phyloP scores from a whole-genome alignment of 176 grass and related monocot species.

The Rhipidocladum racemiflorum region DNA sequence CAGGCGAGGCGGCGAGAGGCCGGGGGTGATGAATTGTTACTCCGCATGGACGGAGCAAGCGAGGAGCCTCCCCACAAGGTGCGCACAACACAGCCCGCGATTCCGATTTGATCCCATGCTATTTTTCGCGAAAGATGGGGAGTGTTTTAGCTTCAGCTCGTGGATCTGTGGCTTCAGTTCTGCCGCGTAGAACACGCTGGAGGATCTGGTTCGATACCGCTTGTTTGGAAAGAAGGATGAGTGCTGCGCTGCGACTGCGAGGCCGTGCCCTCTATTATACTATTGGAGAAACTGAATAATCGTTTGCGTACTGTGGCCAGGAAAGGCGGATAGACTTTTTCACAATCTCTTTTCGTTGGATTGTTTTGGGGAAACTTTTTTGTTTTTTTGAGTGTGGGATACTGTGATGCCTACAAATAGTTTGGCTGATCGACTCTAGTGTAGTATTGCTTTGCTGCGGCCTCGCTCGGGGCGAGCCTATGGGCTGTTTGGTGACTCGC shows the following conservation, averaged over 20 bases:
- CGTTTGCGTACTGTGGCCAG: background rate
- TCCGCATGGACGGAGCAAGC: constrained; percentile 52
- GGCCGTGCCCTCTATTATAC: background rate
- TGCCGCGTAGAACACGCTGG: background rate
- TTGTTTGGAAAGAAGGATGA: background rate
- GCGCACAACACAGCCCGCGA: background rate
- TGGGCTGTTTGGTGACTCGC: constrained; percentile 9
- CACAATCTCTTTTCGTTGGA: background rate
- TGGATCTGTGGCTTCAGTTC: constrained; percentile 1
- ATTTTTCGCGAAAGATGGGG: background rate
- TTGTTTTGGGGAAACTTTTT: background rate
- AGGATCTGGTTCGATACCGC: background rate
- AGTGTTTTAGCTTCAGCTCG: background rate
- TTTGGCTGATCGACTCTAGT: background rate
- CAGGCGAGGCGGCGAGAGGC: constrained; percentile 7
- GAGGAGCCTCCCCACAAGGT: constrained; percentile 48
- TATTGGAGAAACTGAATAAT: background rate
- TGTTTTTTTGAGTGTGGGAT: background rate
- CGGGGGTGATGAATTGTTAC: constrained; percentile 52
- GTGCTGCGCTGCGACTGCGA: background rate
- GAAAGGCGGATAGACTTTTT: background rate
- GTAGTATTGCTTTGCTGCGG: background rate
- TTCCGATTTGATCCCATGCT: background rate
- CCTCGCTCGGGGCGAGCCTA: background rate
- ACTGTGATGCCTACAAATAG: background rate